Evolutionary conservation across 768 basidiomycete species (phyloP), one percentile per base, ranked within the genome.

Genomic region (Suillus spraguei): DNA sequence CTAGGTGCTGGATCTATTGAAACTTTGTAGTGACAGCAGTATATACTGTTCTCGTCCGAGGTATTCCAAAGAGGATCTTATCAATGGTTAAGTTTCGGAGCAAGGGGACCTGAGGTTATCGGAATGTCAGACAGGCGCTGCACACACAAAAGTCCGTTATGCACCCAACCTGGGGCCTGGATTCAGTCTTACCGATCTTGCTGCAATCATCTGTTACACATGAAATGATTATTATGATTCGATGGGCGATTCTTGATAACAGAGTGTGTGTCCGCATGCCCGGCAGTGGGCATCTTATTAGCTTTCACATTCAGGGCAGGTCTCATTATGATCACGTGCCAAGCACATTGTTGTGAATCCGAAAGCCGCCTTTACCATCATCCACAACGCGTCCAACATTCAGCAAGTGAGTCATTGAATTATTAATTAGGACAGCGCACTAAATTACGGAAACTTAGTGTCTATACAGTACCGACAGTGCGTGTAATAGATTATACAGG

Each of bases 391-490:
- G 55, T 9, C 11, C 36, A 41, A 60, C 32, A 33, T 6, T 22
- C 61, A 60, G 13, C 28, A 0, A 62, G 62, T 63, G n/a, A 63
- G 62, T 63, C 58, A 28, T 54, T 20, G 14, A 39, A 16, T 11
- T 14, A 22, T 46, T 5, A 6, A 42, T 20, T 9, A 20, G 5
- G 38, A 28, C 22, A 58, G 39, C 39, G 39, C 39, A 24, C 56
- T 41, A 58, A 58, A 24, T 9, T 24, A 10, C 36, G 1, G 14
- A 52, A 33, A 20, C 32, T n/a, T 60, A 68, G 66, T 74, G 73
- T 72, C 70, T 39, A 64, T 70, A 63, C 65, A 63, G 33, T 73
- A 71, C 67, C 65, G 65, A 67, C 76, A 74, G 72, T 75, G 63
- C 38, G 71, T 71, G 44, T 44, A 50, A 63, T 68, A 46, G 67